Evolutionary conservation across 768 basidiomycete species (phyloP).

Genomic region (Boletus reticuloceps): DNA sequence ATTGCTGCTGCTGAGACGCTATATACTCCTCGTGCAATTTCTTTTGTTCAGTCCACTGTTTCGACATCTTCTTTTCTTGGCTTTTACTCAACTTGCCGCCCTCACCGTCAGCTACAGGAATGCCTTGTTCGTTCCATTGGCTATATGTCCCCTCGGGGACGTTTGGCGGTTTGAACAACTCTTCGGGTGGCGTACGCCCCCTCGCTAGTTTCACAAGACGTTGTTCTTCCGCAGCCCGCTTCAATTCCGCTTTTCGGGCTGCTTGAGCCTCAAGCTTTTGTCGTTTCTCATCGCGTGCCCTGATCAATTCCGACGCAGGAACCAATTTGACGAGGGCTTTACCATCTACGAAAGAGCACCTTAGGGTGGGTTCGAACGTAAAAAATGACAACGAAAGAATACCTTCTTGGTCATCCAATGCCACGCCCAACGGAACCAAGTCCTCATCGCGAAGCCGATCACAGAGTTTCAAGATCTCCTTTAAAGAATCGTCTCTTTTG

Average conservation of each 20-base stretch:
- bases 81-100: slow-evolving; percentile 87
- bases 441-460: slow-evolving; percentile 90
- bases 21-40: slow-evolving; percentile 81
- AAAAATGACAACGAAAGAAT: background rate
- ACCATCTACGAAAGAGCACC: slow-evolving; percentile 59
- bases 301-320: slow-evolving; percentile 75
- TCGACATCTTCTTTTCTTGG: slow-evolving; percentile 70
- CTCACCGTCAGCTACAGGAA: slow-evolving; percentile 82
- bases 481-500: slow-evolving; percentile 59
- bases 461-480: slow-evolving; percentile 81
- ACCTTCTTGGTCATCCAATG: slow-evolving; percentile 96
- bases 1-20: slow-evolving; percentile 32
- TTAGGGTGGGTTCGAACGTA: background rate
- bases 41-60: slow-evolving; percentile 69
- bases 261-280: slow-evolving; percentile 71
- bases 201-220: slow-evolving; percentile 80
- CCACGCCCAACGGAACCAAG: slow-evolving; percentile 90
- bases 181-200: slow-evolving; percentile 68
- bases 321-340: slow-evolving; percentile 93
- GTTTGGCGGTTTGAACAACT: slow-evolving; percentile 84
- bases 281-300: slow-evolving; percentile 85
- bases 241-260: slow-evolving; percentile 71
- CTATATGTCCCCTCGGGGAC: slow-evolving; percentile 69
- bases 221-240: slow-evolving; percentile 64
- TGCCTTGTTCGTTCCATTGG: slow-evolving; percentile 80